Evolutionary conservation across 148 eudicot species (phyloP).

Genomic region (Hydrangea macrophylla): DNA sequence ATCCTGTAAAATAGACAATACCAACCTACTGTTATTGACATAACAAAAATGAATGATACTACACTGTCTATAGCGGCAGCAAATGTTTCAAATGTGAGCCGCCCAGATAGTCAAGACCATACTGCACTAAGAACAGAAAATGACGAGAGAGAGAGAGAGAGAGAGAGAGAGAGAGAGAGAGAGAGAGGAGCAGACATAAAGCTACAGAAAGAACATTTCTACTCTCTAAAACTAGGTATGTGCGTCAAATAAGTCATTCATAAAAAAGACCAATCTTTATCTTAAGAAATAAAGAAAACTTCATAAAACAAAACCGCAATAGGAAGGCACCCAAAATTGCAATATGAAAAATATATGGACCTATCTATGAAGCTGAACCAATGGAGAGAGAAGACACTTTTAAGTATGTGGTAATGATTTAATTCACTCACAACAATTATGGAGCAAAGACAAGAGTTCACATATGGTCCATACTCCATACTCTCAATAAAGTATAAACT

Average conservation of each 20-base stretch:
- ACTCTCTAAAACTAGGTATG: not conserved
- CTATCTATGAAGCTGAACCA: not conserved
- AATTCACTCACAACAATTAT: not conserved
- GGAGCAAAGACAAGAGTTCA: not conserved
- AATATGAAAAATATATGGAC: not conserved
- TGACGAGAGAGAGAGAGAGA: not conserved
- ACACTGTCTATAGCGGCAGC: not conserved
- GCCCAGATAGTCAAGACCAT: not conserved
- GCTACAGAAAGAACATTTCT: not conserved
- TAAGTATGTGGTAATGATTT: not conserved
- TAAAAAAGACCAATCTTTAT: too few relatives aligned
- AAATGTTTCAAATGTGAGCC: not conserved
- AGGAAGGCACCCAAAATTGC: not conserved
- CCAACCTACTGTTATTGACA: conserved; percentile 3
- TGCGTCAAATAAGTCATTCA: not conserved
- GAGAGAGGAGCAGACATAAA: not conserved
- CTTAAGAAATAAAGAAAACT: not conserved
- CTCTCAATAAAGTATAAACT: too few relatives aligned
- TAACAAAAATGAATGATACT: not conserved
- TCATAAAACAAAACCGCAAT: conserved; percentile 5
- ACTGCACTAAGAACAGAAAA: not conserved
- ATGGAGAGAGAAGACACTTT: not conserved
- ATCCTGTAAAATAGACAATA: conserved; percentile 43
- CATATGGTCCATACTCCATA: not conserved
- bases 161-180: not conserved